Evolutionary conservation across 805 yeast genomes (phyloP).

Genomic region (Schizosaccharomyces octosporus): DNA sequence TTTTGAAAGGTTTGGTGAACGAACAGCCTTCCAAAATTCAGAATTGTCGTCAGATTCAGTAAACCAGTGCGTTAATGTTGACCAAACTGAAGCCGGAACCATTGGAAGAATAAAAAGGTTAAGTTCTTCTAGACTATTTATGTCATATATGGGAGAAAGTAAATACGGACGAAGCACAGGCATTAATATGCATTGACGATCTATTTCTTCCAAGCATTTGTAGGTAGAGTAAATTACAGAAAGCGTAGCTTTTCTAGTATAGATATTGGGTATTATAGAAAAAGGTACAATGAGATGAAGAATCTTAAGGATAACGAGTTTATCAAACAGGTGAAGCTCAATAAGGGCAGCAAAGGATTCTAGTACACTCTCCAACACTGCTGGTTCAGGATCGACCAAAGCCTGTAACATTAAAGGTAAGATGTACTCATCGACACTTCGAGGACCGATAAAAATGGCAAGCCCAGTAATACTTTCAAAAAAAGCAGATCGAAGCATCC

Average conservation of each 20-base stretch:
- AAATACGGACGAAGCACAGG: slow-evolving; percentile 50
- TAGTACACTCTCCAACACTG: slow-evolving; percentile 49
- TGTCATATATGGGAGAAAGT: not conserved
- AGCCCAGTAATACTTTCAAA: slow-evolving; percentile 47
- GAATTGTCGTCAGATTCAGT: not conserved
- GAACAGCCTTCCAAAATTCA: not conserved
- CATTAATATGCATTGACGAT: slow-evolving; percentile 55
- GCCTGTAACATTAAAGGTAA: slow-evolving; percentile 69
- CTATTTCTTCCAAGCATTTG: slow-evolving; percentile 43
- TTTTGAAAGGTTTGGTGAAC: too few relatives aligned
- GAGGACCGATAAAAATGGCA: slow-evolving; percentile 57
- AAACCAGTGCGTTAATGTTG: not conserved
- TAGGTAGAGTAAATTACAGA: slow-evolving; percentile 37
- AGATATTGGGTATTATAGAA: slow-evolving; percentile 62
- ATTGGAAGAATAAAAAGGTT: not conserved
- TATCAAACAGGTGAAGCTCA: slow-evolving; percentile 30
- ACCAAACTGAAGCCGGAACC: not conserved
- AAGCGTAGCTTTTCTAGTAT: slow-evolving; percentile 39
- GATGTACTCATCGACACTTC: slow-evolving; percentile 66
- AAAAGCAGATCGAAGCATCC: slow-evolving; percentile 42
- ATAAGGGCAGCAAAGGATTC: slow-evolving; percentile 31
- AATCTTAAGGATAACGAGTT: slow-evolving; percentile 30
- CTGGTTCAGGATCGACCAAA: slow-evolving; percentile 49
- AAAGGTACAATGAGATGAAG: slow-evolving; percentile 28
- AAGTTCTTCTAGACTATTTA: not conserved